Base-by-base conservation (phyloP, 495 filamentous ascomycete species). In the Aspergillus leporis region DNA sequence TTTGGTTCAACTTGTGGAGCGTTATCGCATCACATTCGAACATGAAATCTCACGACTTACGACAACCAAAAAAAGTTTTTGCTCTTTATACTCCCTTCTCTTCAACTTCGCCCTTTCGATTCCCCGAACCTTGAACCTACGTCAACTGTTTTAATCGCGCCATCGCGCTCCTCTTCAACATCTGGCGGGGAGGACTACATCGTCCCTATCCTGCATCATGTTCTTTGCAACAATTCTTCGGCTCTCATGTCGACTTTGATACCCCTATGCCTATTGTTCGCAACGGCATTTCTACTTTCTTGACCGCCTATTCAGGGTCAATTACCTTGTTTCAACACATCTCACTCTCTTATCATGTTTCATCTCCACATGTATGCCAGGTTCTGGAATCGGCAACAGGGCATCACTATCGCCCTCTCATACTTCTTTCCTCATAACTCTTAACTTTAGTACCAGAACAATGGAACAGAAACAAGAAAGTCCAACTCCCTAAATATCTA, bases 41-140 rank as follows among this genome's bases (percentile, higher is more conserved):
- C 62, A 74, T 63, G 70, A 73, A 55, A 3, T 3, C 12, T 72
- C 19, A 74, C 67, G 72, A 63, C 38, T 62, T 45, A 62, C 60
- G 56, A 75, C 66, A 51, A 62, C 32, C 53, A 22, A 51, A 66
- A 68, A 76, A 74, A 71, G 56, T 34, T 69, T 69, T 36, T 66
- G 67, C 48, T 49, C 59, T 59, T 59, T 52, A 18, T 36, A 13
- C 5, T 36, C 23, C 47, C 46, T 36, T 60, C 45, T 23, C 50
- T 22, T 59, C 34, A 13, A 40, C n/a, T 54, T 18, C 12, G 38
- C 16, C 18, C 21, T 43, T 28, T 41, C n/a, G 18, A 45, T 47
- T 47, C 59, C 18, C 40, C 38, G 46, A 12, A 56, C 38, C 38
- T 38, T 30, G 3, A 25, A 50, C 38, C 41, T 9, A 25, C 13